phyloP scores from a whole-genome alignment of 139 green algal genomes.

The Chlorella ohadii region DNA sequence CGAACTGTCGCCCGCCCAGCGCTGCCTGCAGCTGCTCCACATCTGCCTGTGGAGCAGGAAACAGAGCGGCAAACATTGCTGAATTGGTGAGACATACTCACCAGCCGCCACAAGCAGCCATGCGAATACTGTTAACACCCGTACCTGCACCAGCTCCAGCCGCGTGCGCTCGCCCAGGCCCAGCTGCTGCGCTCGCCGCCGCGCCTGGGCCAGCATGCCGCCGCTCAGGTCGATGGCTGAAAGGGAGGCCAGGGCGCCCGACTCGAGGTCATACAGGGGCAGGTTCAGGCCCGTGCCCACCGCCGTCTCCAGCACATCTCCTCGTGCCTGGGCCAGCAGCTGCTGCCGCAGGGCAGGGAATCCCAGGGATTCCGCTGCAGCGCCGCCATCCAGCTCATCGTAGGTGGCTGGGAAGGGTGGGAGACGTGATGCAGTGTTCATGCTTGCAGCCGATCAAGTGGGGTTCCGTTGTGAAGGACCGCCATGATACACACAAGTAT shows the following conservation, averaged over 20 bases:
- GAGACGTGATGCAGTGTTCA: background rate
- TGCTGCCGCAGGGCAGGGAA: constrained; percentile 57
- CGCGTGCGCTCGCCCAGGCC: background rate
- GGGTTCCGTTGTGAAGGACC: too few relatives aligned
- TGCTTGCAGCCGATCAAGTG: too few relatives aligned
- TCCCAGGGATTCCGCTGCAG: constrained; percentile 55
- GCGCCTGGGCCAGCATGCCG: constrained; percentile 66
- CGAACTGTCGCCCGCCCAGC: background rate
- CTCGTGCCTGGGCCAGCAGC: constrained; percentile 49
- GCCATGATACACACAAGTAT: too few relatives aligned
- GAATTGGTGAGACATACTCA: too few relatives aligned
- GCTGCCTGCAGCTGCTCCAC: constrained; percentile 14
- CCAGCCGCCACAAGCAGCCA: too few relatives aligned
- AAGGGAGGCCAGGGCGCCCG: constrained; percentile 33
- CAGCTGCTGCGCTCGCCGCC: background rate
- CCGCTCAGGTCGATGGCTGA: constrained; percentile 65
- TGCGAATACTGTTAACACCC: too few relatives aligned
- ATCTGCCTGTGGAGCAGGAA: background rate
- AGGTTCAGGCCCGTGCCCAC: constrained; percentile 83
- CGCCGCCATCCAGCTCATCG: constrained; percentile 70
- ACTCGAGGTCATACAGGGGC: constrained; percentile 55
- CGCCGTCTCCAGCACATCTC: constrained; percentile 73
- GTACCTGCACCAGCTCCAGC: background rate
- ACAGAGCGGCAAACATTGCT: too few relatives aligned
- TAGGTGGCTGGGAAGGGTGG: constrained; percentile 44